Evolutionary conservation across 1,284 basidiomycete species (phyloP).

Genomic region (Fomitopsis betulina): DNA sequence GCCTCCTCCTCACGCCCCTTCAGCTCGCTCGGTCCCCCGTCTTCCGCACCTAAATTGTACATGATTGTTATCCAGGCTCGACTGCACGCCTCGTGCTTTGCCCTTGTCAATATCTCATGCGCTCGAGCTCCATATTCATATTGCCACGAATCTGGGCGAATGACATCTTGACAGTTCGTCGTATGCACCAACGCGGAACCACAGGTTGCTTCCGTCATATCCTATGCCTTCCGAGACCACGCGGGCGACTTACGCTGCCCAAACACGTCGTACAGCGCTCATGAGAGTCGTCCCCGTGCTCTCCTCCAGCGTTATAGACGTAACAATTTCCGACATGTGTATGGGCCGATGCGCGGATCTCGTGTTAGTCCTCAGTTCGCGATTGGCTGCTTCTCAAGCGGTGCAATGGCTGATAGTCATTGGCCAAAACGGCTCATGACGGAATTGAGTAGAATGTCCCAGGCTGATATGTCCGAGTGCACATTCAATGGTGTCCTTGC

Average conservation of each 20-base stretch:
- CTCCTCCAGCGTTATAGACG: not conserved
- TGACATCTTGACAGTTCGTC: not conserved
- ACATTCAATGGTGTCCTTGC: no score
- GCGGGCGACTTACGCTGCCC: not conserved
- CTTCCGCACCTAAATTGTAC: no score
- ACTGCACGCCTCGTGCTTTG: no score
- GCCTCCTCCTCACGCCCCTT: not conserved
- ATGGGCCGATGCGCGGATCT: not conserved
- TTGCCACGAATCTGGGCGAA: not conserved
- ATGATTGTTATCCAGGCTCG: no score
- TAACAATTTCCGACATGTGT: not conserved
- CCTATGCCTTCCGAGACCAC: not conserved
- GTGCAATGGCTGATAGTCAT: no score
- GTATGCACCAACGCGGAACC: not conserved
- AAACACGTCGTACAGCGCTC: not conserved
- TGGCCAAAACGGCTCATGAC: no score
- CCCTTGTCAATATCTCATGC: no score
- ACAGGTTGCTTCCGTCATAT: not conserved
- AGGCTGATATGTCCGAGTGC: no score
- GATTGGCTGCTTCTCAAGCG: no score
- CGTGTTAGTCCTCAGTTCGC: not conserved
- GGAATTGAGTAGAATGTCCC: no score
- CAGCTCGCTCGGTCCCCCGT: not conserved
- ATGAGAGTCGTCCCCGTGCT: not conserved
- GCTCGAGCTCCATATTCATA: no score